Percentiles rank a stretch among this genome's conserved stretches.
Evolutionary conservation across 352 stramenopile genomes (phyloP).

Genomic region (Elongisporangium undulatum): DNA sequence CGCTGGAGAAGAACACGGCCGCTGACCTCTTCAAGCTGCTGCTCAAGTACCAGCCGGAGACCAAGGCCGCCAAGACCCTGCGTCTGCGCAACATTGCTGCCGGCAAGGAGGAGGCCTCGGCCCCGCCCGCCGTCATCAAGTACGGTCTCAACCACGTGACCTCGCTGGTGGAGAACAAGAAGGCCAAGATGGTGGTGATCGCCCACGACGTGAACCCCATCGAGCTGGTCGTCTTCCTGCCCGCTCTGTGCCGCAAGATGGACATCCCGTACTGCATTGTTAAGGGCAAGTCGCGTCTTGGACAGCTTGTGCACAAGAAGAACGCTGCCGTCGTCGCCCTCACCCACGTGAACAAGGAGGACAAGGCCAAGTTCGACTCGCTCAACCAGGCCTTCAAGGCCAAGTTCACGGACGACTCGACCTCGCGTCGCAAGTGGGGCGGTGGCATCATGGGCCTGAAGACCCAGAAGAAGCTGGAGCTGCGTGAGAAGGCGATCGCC

Average conservation of each 20-base stretch:
- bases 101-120: constrained; percentile 89
- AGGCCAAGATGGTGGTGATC: constrained; percentile 99
- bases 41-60: constrained; percentile 99
- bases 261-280: constrained; percentile 99
- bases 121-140: constrained; percentile 93
- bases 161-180: constrained; percentile 98
- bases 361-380: constrained; percentile 96
- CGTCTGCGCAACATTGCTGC: constrained; percentile 96
- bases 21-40: constrained; percentile 98
- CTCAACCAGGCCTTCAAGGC: constrained; percentile 91
- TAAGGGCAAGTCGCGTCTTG: constrained; percentile 98
- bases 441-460: constrained; percentile 99
- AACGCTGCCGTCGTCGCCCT: constrained; percentile 94
- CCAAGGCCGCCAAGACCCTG: constrained; percentile 96
- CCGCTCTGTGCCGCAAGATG: constrained; percentile 98
- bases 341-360: constrained; percentile 97
- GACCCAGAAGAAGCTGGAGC: constrained; percentile 99
- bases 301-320: constrained; percentile 98
- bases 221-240: constrained; percentile 97
- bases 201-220: constrained; percentile 99
- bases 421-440: constrained; percentile 95
- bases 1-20: constrained; percentile 97
- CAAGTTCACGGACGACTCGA: constrained; percentile 97
- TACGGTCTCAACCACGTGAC: constrained; percentile 99
- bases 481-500: constrained; percentile 96